Evolutionary conservation across 768 basidiomycete species (phyloP).

Genomic region (Terana coerulea): DNA sequence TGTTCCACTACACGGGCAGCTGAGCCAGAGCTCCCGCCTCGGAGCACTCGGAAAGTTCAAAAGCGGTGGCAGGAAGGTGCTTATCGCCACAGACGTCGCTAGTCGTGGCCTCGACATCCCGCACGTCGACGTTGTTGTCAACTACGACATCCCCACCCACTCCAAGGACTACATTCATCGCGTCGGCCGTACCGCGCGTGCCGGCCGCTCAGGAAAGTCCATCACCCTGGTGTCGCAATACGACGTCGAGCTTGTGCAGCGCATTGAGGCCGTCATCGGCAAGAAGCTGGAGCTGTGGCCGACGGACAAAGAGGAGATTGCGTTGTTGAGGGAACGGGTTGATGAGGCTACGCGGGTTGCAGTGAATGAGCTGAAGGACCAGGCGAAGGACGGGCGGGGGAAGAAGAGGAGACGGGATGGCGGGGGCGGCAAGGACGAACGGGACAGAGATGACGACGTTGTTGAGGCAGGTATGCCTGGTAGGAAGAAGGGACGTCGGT

Average conservation of each 20-base stretch:
- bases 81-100: slow-evolving; percentile 97
- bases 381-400: slow-evolving; percentile 45
- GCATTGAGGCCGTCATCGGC: slow-evolving; percentile 88
- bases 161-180: slow-evolving; percentile 99
- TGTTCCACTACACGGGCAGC: slow-evolving; percentile 92
- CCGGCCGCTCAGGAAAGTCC: slow-evolving; percentile 94
- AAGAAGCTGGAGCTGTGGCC: slow-evolving; percentile 92
- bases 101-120: slow-evolving; percentile 96
- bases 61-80: slow-evolving; percentile 82
- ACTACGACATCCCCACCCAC: slow-evolving; percentile 96
- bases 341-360: slow-evolving; percentile 80
- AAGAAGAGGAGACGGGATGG: slow-evolving; percentile 47
- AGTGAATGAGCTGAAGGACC: slow-evolving; percentile 78
- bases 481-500: slow-evolving; percentile 54
- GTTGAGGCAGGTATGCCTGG: slow-evolving; percentile 93
- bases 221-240: slow-evolving; percentile 99
- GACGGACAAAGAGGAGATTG: slow-evolving; percentile 84
- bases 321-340: slow-evolving; percentile 82
- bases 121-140: slow-evolving; percentile 93
- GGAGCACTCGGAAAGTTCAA: slow-evolving; percentile 96
- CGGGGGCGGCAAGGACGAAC: slow-evolving; percentile 61
- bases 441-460: slow-evolving; percentile 90
- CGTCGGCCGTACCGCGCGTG: slow-evolving; percentile 95
- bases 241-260: slow-evolving; percentile 93
- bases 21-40: slow-evolving; percentile 89